A percentile compares a stretch with the other conserved stretches of the same genome.
phyloP scores from a whole-genome alignment of 306 rosid species.

The Sphenostylis stenocarpa region DNA sequence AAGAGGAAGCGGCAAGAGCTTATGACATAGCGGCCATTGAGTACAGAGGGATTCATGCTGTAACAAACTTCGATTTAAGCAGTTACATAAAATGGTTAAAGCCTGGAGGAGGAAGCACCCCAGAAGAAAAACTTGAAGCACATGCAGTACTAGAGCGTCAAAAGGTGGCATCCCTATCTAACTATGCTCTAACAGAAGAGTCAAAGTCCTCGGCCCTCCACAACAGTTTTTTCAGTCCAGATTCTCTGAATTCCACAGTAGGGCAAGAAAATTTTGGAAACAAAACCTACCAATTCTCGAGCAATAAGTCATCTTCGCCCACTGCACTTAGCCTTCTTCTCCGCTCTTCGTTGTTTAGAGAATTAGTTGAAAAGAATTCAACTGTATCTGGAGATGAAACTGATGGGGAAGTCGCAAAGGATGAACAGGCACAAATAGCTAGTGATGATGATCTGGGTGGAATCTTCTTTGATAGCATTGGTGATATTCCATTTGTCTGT shows the following conservation, averaged over 20 bases:
- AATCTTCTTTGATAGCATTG: constrained; percentile 48
- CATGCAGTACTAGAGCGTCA: constrained; percentile 33
- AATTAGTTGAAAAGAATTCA: constrained; percentile 68
- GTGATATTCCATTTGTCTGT: constrained; percentile 49
- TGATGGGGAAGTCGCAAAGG: constrained; percentile 47
- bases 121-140: constrained; percentile 33
- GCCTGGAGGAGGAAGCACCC: constrained; percentile 40
- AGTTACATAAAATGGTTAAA: constrained; percentile 79
- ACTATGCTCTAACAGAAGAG: constrained; percentile 38
- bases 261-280: constrained; percentile 40
- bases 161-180: constrained; percentile 29
- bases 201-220: constrained; percentile 33
- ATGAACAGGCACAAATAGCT: constrained; percentile 32
- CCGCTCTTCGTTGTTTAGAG: constrained; percentile 60
- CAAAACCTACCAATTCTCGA: constrained; percentile 22
- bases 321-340: constrained; percentile 78
- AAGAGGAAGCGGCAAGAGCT: constrained; percentile 92
- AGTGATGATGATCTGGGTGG: constrained; percentile 55
- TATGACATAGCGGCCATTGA: constrained; percentile 93
- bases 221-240: constrained; percentile 33
- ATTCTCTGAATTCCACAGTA: constrained; percentile 37
- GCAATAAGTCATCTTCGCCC: constrained; percentile 62
- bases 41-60: constrained; percentile 84
- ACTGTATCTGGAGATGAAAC: constrained; percentile 50
- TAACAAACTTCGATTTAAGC: constrained; percentile 85